A percentile compares a stretch with the other conserved stretches of the same genome.
Conservation (phyloP, 257 asterid genomes). For the Solanum infundibuliforme region DNA sequence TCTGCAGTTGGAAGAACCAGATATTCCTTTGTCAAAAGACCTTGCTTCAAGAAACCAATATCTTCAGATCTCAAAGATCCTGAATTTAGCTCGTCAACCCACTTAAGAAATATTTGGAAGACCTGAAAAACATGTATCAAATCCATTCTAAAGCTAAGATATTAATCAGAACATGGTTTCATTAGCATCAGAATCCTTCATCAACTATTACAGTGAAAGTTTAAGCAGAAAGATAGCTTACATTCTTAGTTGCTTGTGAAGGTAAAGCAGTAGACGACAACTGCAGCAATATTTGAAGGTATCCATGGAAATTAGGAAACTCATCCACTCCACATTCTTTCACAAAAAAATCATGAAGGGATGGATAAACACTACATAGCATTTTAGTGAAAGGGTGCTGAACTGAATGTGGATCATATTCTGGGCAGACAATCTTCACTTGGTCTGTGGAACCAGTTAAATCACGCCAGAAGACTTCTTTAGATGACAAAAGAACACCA, state of each 20-base stretch:
- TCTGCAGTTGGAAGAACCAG: slow-evolving; percentile 71
- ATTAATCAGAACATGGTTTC: neutral
- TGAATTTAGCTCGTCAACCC: slow-evolving; percentile 58
- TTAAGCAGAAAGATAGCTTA: slow-evolving; percentile 20
- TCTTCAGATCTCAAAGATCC: slow-evolving; percentile 65
- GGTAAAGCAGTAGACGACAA: slow-evolving; percentile 50
- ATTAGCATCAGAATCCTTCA: neutral
- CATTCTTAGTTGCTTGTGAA: slow-evolving; percentile 65
- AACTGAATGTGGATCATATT: slow-evolving; percentile 13
- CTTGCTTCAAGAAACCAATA: slow-evolving; percentile 39
- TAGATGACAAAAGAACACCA: slow-evolving; percentile 58
- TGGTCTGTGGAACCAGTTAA: slow-evolving; percentile 37
- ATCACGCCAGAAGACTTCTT: slow-evolving; percentile 79
- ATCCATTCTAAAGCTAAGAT: neutral
- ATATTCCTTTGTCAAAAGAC: slow-evolving; percentile 45
- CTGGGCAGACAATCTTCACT: slow-evolving; percentile 20
- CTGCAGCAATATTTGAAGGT: slow-evolving; percentile 70
- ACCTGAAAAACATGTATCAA: slow-evolving; percentile 27
- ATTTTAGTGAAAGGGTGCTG: slow-evolving; percentile 25
- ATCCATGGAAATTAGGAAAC: slow-evolving; percentile 47
- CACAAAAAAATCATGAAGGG: slow-evolving; percentile 77
- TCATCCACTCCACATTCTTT: slow-evolving; percentile 72
- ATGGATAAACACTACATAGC: slow-evolving; percentile 49
- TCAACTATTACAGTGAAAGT: neutral
- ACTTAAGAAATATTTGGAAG: slow-evolving; percentile 50